Evolutionary conservation across 2,329 filamentous ascomycete species (phyloP), one percentile per base, ranked within the genome.

Genomic region (Exophiala sp.): DNA sequence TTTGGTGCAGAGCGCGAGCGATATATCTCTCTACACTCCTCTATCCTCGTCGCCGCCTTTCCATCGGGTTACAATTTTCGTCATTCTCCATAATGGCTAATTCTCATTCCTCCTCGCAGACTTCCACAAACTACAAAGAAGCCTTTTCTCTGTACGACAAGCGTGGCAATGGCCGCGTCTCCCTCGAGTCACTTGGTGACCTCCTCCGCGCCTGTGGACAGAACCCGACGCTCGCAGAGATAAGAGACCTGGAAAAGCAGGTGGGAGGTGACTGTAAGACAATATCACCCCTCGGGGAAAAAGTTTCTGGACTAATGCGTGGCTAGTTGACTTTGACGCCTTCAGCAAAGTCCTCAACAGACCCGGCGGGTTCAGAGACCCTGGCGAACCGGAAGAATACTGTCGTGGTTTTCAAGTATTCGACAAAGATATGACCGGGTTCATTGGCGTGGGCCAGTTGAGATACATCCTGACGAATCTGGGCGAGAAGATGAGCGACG

Each of bases 91-190:
- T 24, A 13, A 58, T 58, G 56, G 53, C 56, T 52, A 58, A 56
- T 48, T 34, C 46, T 24, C 51, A 57, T 48, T 46, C 50, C n/a
- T 50, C 56, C 63, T 66, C 30, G 16, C 79, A 83, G 80, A 78
- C 80, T 68, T 81, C 81, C 55, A 97, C 91, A 76, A 97, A 98
- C 85, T 98, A 97, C 88, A 97, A 97, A 79, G 93, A 98, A 84
- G 93, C 93, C 63, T 98, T 98, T 74, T 90, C 90, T 65, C 86
- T 98, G 70, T 98, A 97, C 78, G 93, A 98, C 80, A 97, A 96
- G 83, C 91, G 93, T 71, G 93, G 93, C 68, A 95, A 88, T 68
- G 90, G 91, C 67, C 90, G 90, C 63, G 93, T 97, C 62, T 73
- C 86, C 34, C 77, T 90, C 69, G 86, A 91, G 60, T 85, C 84